Percentiles rank a stretch among this genome's conserved stretches.
Evolutionary conservation across 2,329 filamentous ascomycete genomes (phyloP).

Genomic region (Westerdykella aurantiaca): DNA sequence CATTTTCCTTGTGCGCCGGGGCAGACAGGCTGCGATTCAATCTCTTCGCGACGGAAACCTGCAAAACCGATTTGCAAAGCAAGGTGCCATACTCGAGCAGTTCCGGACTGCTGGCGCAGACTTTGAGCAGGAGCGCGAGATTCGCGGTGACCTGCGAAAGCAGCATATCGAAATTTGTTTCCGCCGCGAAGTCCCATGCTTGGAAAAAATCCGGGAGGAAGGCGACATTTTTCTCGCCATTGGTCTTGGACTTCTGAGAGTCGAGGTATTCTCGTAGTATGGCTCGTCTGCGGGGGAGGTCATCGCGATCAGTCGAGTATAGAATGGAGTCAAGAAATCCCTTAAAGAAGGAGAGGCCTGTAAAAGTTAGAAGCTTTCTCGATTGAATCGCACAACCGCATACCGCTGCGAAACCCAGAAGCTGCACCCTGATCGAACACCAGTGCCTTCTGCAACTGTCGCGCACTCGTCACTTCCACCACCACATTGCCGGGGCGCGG

Average conservation of each 20-base stretch:
- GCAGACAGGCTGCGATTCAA: slow-evolving; percentile 73
- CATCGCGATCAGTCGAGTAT: slow-evolving; percentile 50
- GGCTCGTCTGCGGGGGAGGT: slow-evolving; percentile 44
- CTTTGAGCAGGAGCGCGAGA: slow-evolving; percentile 73
- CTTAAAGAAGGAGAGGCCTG: slow-evolving; percentile 65
- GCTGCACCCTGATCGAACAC: slow-evolving; percentile 34
- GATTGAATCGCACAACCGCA: not conserved
- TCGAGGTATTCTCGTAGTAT: slow-evolving; percentile 68
- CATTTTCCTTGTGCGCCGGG: slow-evolving; percentile 74
- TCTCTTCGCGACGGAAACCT: slow-evolving; percentile 73
- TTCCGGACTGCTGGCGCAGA: slow-evolving; percentile 67
- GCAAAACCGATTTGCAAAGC: slow-evolving; percentile 75
- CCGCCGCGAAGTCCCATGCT: slow-evolving; percentile 77
- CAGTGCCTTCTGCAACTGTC: slow-evolving; percentile 33
- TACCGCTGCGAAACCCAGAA: slow-evolving; percentile 27
- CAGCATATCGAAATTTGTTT: slow-evolving; percentile 72
- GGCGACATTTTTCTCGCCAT: slow-evolving; percentile 53
- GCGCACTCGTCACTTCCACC: slow-evolving; percentile 28
- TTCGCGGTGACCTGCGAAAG: slow-evolving; percentile 76
- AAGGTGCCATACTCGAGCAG: slow-evolving; percentile 69
- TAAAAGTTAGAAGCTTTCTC: slow-evolving; percentile 7
- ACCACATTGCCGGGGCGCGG: slow-evolving; percentile 13
- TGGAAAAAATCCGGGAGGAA: slow-evolving; percentile 77
- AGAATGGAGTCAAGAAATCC: slow-evolving; percentile 59
- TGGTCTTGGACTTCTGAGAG: slow-evolving; percentile 46